phyloP scores from a whole-genome alignment of 192 early-diverging fungal genomes.

The Piromyces finnis region DNA sequence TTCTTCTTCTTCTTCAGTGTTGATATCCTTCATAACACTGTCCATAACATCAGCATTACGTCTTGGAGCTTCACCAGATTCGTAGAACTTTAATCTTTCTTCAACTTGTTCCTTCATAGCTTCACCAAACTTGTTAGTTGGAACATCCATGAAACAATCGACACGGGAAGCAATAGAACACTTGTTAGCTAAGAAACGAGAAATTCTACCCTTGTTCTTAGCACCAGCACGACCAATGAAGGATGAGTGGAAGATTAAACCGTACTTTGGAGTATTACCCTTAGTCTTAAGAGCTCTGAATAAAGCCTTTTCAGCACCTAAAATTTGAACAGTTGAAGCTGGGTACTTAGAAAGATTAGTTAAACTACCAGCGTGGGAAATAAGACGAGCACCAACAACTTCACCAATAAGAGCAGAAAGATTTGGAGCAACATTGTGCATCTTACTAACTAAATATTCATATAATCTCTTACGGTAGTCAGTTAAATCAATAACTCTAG shows the following conservation, averaged over 20 bases:
- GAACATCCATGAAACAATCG: slow-evolving; percentile 79
- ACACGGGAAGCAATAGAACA: slow-evolving; percentile 90
- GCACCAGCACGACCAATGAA: slow-evolving; percentile 84
- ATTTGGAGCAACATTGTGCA: slow-evolving; percentile 93
- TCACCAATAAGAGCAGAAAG: slow-evolving; percentile 88
- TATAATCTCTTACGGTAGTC: slow-evolving; percentile 90
- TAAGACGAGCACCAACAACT: slow-evolving; percentile 88
- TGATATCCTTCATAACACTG: slow-evolving; percentile 47
- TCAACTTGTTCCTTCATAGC: slow-evolving; percentile 88
- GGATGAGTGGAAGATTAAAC: slow-evolving; percentile 90
- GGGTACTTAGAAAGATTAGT: slow-evolving; percentile 94
- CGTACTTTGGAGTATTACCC: slow-evolving; percentile 95
- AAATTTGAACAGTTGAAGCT: slow-evolving; percentile 91
- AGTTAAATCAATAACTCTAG: slow-evolving; percentile 71
- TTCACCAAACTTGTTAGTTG: slow-evolving; percentile 81
- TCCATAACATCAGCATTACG: slow-evolving; percentile 89
- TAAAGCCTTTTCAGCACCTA: slow-evolving; percentile 95
- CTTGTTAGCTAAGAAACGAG: slow-evolving; percentile 97
- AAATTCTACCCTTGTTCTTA: slow-evolving; percentile 96
- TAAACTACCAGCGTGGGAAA: slow-evolving; percentile 90
- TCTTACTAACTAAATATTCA: slow-evolving; percentile 83
- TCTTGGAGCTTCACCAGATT: slow-evolving; percentile 64
- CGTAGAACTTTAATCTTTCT: slow-evolving; percentile 87
- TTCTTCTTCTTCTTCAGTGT: slow-evolving; percentile 24
- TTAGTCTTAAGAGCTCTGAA: slow-evolving; percentile 93